Conservation (phyloP, 805 yeast species). For the Nakazawaea wickerhamii region DNA sequence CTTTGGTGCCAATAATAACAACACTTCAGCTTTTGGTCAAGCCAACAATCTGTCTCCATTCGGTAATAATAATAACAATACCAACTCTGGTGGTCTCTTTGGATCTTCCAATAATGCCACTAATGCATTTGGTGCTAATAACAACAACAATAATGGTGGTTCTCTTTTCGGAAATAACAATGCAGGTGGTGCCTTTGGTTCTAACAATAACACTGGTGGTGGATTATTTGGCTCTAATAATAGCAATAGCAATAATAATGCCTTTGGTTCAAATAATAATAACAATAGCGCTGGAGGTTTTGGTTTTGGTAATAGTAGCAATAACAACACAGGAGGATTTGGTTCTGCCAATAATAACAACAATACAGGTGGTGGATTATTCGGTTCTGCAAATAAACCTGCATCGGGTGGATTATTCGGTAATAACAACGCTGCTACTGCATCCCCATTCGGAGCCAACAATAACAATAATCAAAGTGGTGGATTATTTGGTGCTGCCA, state of each 20-base stretch:
- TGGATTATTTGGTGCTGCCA: constrained; percentile 33
- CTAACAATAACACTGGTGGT: constrained; percentile 24
- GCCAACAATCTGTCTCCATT: constrained; percentile 16
- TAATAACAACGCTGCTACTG: constrained; percentile 23
- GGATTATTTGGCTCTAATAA: constrained; percentile 15
- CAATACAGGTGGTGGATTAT: constrained; percentile 14
- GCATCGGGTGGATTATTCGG: constrained; percentile 31
- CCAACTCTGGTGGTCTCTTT: constrained; percentile 24
- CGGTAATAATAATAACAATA: constrained; percentile 18
- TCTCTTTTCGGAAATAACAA: constrained; percentile 19
- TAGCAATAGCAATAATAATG: constrained; percentile 2
- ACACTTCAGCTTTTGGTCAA: constrained; percentile 13
- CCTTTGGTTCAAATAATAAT: constrained; percentile 22
- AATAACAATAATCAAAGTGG: constrained; percentile 22
- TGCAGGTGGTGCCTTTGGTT: constrained; percentile 18
- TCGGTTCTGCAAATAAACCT: constrained; percentile 21
- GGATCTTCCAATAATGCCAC: constrained; percentile 21
- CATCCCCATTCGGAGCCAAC: constrained; percentile 21
- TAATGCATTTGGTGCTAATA: constrained; percentile 15
- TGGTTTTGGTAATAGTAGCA: constrained; percentile 29
- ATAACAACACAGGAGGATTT: constrained; percentile 29
- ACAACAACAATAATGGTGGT: constrained; percentile 15
- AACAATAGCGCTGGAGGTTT: constrained; percentile 27
- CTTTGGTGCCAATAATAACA: constrained; percentile 22
- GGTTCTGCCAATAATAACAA: constrained; percentile 17